Evolutionary conservation across 2,329 filamentous ascomycete genomes (phyloP).

Genomic region (Diaporthe caulivora): DNA sequence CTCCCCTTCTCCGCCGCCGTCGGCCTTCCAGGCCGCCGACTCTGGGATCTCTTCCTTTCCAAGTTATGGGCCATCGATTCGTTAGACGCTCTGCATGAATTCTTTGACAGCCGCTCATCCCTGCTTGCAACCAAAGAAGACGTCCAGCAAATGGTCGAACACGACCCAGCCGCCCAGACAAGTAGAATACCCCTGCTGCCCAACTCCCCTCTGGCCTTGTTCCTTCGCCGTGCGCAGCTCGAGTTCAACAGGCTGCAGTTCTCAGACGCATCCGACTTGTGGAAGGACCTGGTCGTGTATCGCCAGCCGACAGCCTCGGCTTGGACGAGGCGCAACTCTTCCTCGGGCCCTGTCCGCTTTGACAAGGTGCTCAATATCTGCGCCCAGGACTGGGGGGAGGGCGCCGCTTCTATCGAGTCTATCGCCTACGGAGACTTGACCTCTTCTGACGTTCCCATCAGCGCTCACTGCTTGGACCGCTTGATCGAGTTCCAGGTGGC

Average conservation of each 20-base stretch:
- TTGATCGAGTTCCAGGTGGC: slow-evolving; percentile 90
- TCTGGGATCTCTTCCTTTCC: slow-evolving; percentile 89
- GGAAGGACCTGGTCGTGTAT: slow-evolving; percentile 86
- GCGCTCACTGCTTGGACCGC: slow-evolving; percentile 83
- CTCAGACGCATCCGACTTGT: slow-evolving; percentile 81
- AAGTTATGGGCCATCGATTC: slow-evolving; percentile 88
- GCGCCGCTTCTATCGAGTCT: slow-evolving; percentile 58
- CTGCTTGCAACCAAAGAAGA: slow-evolving; percentile 74
- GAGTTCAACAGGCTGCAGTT: slow-evolving; percentile 88
- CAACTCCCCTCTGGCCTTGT: slow-evolving; percentile 84
- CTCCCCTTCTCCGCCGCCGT: slow-evolving; percentile 62
- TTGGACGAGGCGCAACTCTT: slow-evolving; percentile 72
- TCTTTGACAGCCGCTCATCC: slow-evolving; percentile 72
- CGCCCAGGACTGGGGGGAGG: slow-evolving; percentile 64
- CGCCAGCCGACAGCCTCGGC: slow-evolving; percentile 78
- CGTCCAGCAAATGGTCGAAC: slow-evolving; percentile 65
- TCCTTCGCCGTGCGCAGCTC: slow-evolving; percentile 80
- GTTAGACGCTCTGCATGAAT: slow-evolving; percentile 81
- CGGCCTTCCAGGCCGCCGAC: slow-evolving; percentile 77
- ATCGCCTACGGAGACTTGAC: slow-evolving; percentile 67
- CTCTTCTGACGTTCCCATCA: slow-evolving; percentile 63
- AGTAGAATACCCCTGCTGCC: slow-evolving; percentile 72
- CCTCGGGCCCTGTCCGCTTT: slow-evolving; percentile 68
- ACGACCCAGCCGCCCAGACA: slow-evolving; percentile 59
- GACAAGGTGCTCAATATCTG: slow-evolving; percentile 67